These are phyloP conservation scores for Botrytis medusae DNA, from an alignment of 2,329 filamentous ascomycete species.

Conservation along the genomic window DNA sequence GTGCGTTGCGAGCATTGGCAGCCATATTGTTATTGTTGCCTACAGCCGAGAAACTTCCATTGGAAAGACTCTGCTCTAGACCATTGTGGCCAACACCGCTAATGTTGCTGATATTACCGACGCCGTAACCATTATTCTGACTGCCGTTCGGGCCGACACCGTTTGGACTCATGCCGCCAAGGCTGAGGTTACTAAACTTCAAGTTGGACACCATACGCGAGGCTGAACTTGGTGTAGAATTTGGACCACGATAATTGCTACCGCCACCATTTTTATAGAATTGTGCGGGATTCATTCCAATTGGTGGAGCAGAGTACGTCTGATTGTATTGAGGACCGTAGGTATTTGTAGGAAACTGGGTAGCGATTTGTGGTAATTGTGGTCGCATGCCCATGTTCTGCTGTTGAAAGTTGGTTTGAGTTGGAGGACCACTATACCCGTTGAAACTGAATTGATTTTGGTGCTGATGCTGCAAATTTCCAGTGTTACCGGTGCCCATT, in stretches of 20 bases:
- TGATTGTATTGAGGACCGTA: constrained; percentile 4
- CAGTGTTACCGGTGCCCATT: not conserved
- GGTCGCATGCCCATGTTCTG: constrained; percentile 14
- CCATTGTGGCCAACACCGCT: not conserved
- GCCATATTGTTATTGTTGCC: not conserved
- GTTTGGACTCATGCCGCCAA: constrained; percentile 4
- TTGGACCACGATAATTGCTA: not conserved
- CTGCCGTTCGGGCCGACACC: not conserved
- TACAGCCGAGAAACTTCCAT: not conserved
- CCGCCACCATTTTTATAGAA: constrained; percentile 7
- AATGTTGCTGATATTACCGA: not conserved
- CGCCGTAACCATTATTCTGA: not conserved
- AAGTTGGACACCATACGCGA: not conserved
- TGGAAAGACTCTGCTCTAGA: not conserved
- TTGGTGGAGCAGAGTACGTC: constrained; percentile 8
- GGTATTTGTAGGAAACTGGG: not conserved
- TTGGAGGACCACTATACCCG: not conserved
- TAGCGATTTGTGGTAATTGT: constrained; percentile 9
- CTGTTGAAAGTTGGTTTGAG: not conserved
- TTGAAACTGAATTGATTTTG: constrained; percentile 7
- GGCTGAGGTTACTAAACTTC: constrained; percentile 6
- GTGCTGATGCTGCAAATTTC: constrained; percentile 3
- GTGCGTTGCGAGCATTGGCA: constrained; percentile 16
- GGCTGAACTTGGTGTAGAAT: constrained; percentile 2
- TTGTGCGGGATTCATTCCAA: constrained; percentile 4